A percentile compares a stretch with the other conserved stretches of the same genome.
Evolutionary conservation across 306 rosid species (phyloP).

Genomic region (Heteromeles arbutifolia): DNA sequence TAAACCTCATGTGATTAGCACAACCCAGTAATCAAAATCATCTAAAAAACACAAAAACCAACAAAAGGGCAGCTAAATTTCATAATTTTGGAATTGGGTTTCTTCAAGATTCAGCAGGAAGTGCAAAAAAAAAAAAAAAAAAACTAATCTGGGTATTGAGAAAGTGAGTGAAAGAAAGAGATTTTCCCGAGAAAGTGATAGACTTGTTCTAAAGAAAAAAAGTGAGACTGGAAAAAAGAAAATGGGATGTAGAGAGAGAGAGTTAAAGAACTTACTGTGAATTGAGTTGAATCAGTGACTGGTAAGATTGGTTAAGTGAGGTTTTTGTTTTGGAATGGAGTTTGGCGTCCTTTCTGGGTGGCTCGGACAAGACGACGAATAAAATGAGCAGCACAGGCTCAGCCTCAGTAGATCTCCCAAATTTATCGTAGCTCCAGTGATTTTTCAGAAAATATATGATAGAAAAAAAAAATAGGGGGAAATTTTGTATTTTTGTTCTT

Average conservation of each 20-base stretch:
- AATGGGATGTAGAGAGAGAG: not conserved
- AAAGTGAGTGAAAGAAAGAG: not conserved
- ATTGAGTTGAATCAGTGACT: constrained; percentile 21
- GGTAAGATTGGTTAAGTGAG: not conserved
- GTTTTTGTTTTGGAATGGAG: constrained; percentile 25
- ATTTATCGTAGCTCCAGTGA: not conserved
- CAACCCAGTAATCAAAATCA: constrained; percentile 8
- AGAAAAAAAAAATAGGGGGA: no score
- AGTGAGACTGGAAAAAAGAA: not conserved
- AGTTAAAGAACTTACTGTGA: constrained; percentile 24
- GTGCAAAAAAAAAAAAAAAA: not conserved
- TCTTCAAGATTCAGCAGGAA: not conserved
- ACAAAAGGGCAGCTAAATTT: not conserved
- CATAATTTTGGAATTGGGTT: constrained; percentile 8
- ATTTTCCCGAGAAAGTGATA: constrained; percentile 15
- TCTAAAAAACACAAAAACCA: not conserved
- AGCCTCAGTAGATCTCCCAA: constrained; percentile 31
- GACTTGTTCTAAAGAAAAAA: not conserved
- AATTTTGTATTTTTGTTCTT: not conserved
- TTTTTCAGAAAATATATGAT: not conserved
- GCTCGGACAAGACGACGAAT: constrained; percentile 43
- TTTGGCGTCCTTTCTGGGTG: constrained; percentile 30
- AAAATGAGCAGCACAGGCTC: constrained; percentile 9
- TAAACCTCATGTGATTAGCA: not conserved
- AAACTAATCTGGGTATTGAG: constrained; percentile 18